Percentiles rank a stretch among this genome's conserved stretches.
phyloP scores from a whole-genome alignment of 2,329 filamentous ascomycete species.

The Fusarium redolens region DNA sequence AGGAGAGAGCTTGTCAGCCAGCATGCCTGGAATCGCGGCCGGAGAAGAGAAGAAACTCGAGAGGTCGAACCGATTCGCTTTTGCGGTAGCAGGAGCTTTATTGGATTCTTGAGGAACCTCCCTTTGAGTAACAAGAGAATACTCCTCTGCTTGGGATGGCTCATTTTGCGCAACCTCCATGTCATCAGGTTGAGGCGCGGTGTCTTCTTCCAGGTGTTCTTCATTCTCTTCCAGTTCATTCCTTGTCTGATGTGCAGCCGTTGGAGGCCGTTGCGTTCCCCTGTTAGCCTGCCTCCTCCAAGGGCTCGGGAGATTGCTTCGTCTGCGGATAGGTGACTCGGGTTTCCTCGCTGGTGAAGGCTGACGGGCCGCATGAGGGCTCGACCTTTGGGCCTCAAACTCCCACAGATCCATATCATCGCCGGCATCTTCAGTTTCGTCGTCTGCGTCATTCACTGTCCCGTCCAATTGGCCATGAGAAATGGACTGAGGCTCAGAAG shows the following conservation, averaged over 20 bases:
- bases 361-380: slow-evolving; percentile 49
- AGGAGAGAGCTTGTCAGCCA: slow-evolving; percentile 49
- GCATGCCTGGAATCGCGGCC: slow-evolving; percentile 52
- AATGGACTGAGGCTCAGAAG: neutral
- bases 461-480: slow-evolving; percentile 28
- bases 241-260: neutral
- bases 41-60: slow-evolving; percentile 70
- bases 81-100: slow-evolving; percentile 40
- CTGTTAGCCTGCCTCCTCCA: slow-evolving; percentile 50
- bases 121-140: slow-evolving; percentile 56
- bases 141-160: slow-evolving; percentile 53
- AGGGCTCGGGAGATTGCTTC: slow-evolving; percentile 51
- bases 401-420: slow-evolving; percentile 69
- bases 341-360: slow-evolving; percentile 46
- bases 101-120: slow-evolving; percentile 17
- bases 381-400: slow-evolving; percentile 63
- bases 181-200: slow-evolving; percentile 20
- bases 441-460: slow-evolving; percentile 29
- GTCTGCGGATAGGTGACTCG: slow-evolving; percentile 34
- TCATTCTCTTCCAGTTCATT: neutral
- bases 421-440: slow-evolving; percentile 42
- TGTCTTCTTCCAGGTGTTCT: slow-evolving; percentile 1
- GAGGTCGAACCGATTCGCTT: slow-evolving; percentile 58
- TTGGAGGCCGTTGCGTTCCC: slow-evolving; percentile 35
- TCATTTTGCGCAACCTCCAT: slow-evolving; percentile 25